Evolutionary conservation across 1,284 basidiomycete genomes (phyloP).

Genomic region (Ustilago crameri): DNA sequence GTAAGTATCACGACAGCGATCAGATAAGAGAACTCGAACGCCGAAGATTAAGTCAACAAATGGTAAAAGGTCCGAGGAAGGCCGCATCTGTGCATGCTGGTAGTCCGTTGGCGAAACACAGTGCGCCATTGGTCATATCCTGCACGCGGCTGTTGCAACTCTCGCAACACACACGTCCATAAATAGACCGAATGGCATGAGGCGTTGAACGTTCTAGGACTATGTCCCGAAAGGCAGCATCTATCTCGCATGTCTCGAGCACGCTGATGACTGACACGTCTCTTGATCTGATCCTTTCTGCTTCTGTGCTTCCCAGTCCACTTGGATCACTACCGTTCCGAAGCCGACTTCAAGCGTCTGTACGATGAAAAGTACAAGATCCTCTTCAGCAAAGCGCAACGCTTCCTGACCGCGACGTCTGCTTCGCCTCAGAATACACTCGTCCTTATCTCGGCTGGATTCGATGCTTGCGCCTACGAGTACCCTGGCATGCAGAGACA

Average conservation of each 20-base stretch:
- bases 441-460: conserved; percentile 75
- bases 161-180: conserved; percentile 2
- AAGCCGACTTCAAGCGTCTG: conserved; percentile 80
- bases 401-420: conserved; percentile 78
- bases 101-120: conserved; percentile 21
- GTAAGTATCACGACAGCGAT: conserved; percentile 25
- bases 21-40: not conserved
- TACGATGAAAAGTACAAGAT: conserved; percentile 80
- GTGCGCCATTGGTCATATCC: not conserved
- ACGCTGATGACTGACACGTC: not conserved
- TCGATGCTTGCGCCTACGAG: conserved; percentile 94
- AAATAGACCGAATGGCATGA: conserved; percentile 16
- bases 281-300: not conserved
- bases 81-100: conserved; percentile 3
- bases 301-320: conserved; percentile 77
- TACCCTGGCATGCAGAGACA: conserved; percentile 91
- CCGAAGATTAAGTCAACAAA: conserved; percentile 32
- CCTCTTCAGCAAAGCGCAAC: conserved; percentile 78
- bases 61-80: conserved; percentile 65
- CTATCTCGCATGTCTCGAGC: no score
- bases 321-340: conserved; percentile 79
- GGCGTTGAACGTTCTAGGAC: conserved; percentile 18
- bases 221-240: no score
- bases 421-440: conserved; percentile 78
- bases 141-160: not conserved